A percentile compares a stretch with the other conserved stretches of the same genome.
These are phyloP conservation scores for Magnusiomyces ingens DNA, from an alignment of 1,139 yeast genomes.

Conservation along the genomic window DNA sequence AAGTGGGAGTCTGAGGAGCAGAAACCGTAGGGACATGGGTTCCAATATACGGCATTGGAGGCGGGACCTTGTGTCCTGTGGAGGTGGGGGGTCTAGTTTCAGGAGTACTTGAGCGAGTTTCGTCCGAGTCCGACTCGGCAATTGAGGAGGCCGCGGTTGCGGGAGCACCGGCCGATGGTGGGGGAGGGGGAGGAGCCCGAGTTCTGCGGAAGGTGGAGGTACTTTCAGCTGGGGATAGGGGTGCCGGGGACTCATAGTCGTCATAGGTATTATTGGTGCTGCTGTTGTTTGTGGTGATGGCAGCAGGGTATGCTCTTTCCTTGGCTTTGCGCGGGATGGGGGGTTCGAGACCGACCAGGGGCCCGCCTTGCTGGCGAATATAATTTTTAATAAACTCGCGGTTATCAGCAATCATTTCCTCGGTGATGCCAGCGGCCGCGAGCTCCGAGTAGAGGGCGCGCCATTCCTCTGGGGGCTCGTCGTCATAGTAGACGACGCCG, in stretches of 20 bases:
- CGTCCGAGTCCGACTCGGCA: constrained; percentile 33
- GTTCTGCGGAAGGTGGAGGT: constrained; percentile 10
- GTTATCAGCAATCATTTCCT: constrained; percentile 85
- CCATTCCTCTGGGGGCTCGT: constrained; percentile 83
- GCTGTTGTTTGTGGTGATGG: constrained; percentile 16
- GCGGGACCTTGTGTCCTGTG: constrained; percentile 30
- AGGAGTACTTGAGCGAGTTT: constrained; percentile 24
- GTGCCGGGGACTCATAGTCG: constrained; percentile 34
- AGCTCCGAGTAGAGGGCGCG: constrained; percentile 64
- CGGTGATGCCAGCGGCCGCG: constrained; percentile 73
- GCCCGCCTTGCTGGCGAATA: constrained; percentile 73
- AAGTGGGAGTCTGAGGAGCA: constrained; percentile 22
- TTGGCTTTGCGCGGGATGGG: constrained; percentile 58
- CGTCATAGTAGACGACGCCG: constrained; percentile 63
- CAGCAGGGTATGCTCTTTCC: constrained; percentile 19
- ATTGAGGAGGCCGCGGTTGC: constrained; percentile 23
- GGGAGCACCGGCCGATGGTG: constrained; percentile 21
- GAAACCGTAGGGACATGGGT: constrained; percentile 22
- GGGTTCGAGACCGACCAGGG: constrained; percentile 78
- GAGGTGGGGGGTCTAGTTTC: constrained; percentile 17
- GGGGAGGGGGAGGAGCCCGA: constrained; percentile 18
- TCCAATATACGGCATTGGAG: constrained; percentile 31
- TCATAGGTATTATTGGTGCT: constrained; percentile 45
- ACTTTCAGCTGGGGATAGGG: constrained; percentile 23
- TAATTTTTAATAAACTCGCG: constrained; percentile 75